phyloP scores from a whole-genome alignment of 75 land plant species.

The Larix kaempferi region DNA sequence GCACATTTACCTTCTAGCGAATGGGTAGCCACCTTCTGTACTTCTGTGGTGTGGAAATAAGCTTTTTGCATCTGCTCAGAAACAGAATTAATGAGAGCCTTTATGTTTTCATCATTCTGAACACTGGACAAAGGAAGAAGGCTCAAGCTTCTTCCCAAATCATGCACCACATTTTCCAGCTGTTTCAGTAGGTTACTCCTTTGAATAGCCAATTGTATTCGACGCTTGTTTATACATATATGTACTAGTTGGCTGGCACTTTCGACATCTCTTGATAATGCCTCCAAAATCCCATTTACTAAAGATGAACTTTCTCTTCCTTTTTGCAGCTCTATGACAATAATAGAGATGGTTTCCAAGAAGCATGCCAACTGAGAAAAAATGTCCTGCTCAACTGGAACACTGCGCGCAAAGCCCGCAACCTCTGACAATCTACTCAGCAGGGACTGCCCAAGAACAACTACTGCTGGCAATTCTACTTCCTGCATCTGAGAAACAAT shows the following conservation, averaged over 20 bases:
- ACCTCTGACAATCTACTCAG: slow-evolving; percentile 31
- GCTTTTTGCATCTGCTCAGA: slow-evolving; percentile 37
- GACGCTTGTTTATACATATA: slow-evolving; percentile 28
- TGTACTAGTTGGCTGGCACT: slow-evolving; percentile 25
- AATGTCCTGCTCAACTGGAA: slow-evolving; percentile 26
- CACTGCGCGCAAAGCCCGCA: slow-evolving; percentile 22
- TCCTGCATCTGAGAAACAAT: slow-evolving; percentile 18
- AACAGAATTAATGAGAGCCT: slow-evolving; percentile 26
- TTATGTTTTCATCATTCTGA: slow-evolving; percentile 28
- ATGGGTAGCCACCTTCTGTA: slow-evolving; percentile 21
- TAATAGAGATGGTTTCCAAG: slow-evolving; percentile 22
- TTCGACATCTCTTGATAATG: slow-evolving; percentile 28
- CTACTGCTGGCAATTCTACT: slow-evolving; percentile 26
- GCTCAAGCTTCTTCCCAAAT: slow-evolving; percentile 37
- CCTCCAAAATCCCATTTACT: slow-evolving; percentile 27
- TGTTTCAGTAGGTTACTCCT: slow-evolving; percentile 26
- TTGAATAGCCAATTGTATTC: slow-evolving; percentile 35
- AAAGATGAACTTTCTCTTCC: slow-evolving; percentile 22
- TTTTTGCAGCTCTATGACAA: slow-evolving; percentile 28
- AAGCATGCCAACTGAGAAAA: slow-evolving; percentile 29
- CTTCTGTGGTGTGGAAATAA: slow-evolving; percentile 23
- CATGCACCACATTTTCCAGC: slow-evolving; percentile 33
- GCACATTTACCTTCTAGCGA: slow-evolving; percentile 25
- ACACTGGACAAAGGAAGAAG: slow-evolving; percentile 35
- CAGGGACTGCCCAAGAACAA: slow-evolving; percentile 17